Conservation (phyloP, 1,284 basidiomycete genomes). For the Apiotrichum sp. region DNA sequence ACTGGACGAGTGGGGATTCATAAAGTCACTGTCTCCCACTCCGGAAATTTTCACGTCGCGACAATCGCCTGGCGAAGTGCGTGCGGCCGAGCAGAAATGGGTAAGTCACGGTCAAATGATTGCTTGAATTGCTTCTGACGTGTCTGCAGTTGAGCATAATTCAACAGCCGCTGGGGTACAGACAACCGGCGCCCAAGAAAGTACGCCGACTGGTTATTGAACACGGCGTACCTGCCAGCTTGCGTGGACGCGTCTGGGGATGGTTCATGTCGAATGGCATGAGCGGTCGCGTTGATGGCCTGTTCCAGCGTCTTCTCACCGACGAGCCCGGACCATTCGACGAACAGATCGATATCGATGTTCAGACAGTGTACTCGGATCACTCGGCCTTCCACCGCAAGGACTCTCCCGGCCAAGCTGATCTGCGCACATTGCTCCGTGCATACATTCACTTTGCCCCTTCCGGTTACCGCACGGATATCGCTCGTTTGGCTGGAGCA, state of each 20-base stretch:
- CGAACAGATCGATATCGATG: constrained; percentile 60
- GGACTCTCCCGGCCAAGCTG: constrained; percentile 32
- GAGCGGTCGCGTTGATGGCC: constrained; percentile 59
- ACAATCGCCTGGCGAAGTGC: constrained; percentile 26
- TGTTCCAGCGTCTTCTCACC: constrained; percentile 62
- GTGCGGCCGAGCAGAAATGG: constrained; percentile 43
- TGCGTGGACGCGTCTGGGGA: constrained; percentile 79
- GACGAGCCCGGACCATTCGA: constrained; percentile 56
- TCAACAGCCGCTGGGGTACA: constrained; percentile 56
- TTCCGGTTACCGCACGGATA: constrained; percentile 60
- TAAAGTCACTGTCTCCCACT: constrained; percentile 29
- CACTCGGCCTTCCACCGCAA: constrained; percentile 36
- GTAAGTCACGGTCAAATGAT: constrained; percentile 10
- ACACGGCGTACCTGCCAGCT: constrained; percentile 68
- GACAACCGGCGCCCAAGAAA: constrained; percentile 74
- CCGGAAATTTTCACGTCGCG: constrained; percentile 38
- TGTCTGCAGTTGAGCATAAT: constrained; percentile 57
- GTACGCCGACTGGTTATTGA: constrained; percentile 71
- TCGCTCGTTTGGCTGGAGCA: constrained; percentile 70
- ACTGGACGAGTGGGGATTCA: constrained; percentile 46
- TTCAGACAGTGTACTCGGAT: constrained; percentile 43
- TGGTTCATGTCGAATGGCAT: constrained; percentile 66
- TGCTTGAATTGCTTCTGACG: constrained; percentile 2
- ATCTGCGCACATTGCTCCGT: constrained; percentile 39
- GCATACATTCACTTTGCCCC: constrained; percentile 50